Evolutionary conservation across 2,329 filamentous ascomycete species (phyloP).

Genomic region (Botryotinia convoluta): DNA sequence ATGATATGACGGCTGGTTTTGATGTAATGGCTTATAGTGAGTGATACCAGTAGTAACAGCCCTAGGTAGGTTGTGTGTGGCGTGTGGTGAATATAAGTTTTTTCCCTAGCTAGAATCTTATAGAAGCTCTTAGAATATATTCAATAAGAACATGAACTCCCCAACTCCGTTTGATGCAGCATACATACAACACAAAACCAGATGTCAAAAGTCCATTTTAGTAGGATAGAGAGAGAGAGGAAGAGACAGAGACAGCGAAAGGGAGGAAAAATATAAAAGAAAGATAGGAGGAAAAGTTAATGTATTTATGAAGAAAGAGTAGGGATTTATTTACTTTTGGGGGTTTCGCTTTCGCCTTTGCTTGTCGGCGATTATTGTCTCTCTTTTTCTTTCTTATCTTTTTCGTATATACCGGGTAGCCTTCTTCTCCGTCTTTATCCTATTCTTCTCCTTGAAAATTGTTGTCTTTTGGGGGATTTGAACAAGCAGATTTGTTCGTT

Average conservation of each 20-base stretch:
- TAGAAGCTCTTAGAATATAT: constrained; percentile 14
- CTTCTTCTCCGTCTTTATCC: background rate
- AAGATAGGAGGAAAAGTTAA: background rate
- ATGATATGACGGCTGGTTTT: background rate
- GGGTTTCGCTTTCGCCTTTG: background rate
- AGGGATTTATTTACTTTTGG: background rate
- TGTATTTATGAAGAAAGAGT: background rate
- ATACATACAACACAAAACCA: background rate
- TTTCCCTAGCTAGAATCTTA: constrained; percentile 12
- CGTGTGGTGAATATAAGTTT: constrained; percentile 11
- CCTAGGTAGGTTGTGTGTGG: constrained; percentile 5
- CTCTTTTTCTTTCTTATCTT: background rate
- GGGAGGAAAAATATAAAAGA: no score
- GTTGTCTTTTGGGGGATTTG: background rate
- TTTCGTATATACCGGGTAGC: background rate
- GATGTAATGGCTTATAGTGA: constrained; percentile 3
- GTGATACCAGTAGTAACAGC: background rate
- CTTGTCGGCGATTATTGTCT: background rate
- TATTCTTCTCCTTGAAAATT: background rate
- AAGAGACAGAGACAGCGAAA: background rate
- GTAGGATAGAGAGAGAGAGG: background rate
- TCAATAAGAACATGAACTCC: background rate
- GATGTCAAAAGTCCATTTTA: background rate
- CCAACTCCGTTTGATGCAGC: background rate
- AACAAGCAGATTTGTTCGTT: background rate